Conservation (phyloP, 306 rosid genomes). For the Ziziphus jujuba region DNA sequence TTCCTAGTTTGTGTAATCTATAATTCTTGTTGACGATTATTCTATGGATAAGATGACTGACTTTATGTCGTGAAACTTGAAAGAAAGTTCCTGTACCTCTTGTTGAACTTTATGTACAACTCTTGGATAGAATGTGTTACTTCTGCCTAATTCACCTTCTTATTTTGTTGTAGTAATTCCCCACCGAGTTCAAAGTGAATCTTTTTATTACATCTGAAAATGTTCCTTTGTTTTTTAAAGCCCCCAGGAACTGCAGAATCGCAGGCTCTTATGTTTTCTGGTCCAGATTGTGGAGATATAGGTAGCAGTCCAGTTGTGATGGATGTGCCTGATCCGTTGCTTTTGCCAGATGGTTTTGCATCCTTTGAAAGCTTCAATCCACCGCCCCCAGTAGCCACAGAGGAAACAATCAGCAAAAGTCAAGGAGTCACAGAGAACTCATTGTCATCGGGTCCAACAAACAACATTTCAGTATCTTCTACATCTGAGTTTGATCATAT, state of each 20-base stretch:
- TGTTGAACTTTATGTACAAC: neutral
- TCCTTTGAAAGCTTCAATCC: constrained; percentile 80
- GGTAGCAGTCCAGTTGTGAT: constrained; percentile 75
- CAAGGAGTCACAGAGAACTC: constrained; percentile 53
- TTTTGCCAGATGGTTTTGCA: constrained; percentile 66
- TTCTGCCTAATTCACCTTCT: neutral
- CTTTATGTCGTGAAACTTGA: neutral
- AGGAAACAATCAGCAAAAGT: constrained; percentile 61
- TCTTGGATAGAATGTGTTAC: neutral
- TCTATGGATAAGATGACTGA: neutral
- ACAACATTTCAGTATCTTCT: constrained; percentile 55
- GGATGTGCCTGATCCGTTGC: constrained; percentile 76
- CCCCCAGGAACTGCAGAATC: constrained; percentile 99
- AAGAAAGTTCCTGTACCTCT: neutral
- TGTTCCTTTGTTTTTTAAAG: constrained; percentile 54
- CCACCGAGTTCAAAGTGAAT: too few relatives aligned
- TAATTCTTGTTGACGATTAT: neutral
- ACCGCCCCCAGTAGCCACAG: constrained; percentile 54
- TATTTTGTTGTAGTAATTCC: too few relatives aligned
- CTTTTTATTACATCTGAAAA: constrained; percentile 23
- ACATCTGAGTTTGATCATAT: constrained; percentile 82
- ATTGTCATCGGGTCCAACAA: constrained; percentile 41
- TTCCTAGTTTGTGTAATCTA: neutral
- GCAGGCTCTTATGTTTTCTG: constrained; percentile 76
- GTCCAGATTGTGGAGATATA: constrained; percentile 75